A percentile compares a stretch with the other conserved stretches of the same genome.
phyloP scores from a whole-genome alignment of 345 rosid species.

The Kernera saxatilis region DNA sequence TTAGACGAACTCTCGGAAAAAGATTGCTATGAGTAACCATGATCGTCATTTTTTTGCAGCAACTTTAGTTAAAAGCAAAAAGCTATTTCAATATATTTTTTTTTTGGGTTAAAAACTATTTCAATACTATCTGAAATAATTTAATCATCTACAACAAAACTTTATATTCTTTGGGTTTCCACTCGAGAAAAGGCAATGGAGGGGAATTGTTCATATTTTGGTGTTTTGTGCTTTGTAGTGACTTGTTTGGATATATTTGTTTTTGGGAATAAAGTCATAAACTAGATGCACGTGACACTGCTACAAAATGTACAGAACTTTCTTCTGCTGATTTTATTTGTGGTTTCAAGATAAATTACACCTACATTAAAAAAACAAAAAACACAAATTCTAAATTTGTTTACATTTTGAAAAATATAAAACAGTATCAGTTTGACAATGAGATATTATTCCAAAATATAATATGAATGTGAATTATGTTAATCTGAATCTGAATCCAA shows the following conservation, averaged over 20 bases:
- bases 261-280: background rate
- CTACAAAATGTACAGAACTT: background rate
- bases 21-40: too few relatives aligned
- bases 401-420: too few relatives aligned
- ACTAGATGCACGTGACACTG: constrained; percentile 2
- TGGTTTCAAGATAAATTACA: background rate
- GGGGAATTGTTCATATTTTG: background rate
- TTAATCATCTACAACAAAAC: too few relatives aligned
- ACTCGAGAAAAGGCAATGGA: background rate
- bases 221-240: background rate
- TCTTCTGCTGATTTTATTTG: background rate
- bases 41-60: too few relatives aligned
- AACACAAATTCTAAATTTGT: too few relatives aligned
- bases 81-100: too few relatives aligned
- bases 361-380: background rate
- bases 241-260: background rate
- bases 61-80: background rate
- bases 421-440: too few relatives aligned
- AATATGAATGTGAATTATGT: too few relatives aligned
- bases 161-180: background rate
- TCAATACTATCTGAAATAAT: too few relatives aligned
- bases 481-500: background rate
- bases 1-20: background rate
- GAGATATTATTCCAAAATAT: too few relatives aligned
- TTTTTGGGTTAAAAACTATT: too few relatives aligned